Conservation (phyloP, 2,329 filamentous ascomycete genomes). For the Paradendryphiella salina region DNA sequence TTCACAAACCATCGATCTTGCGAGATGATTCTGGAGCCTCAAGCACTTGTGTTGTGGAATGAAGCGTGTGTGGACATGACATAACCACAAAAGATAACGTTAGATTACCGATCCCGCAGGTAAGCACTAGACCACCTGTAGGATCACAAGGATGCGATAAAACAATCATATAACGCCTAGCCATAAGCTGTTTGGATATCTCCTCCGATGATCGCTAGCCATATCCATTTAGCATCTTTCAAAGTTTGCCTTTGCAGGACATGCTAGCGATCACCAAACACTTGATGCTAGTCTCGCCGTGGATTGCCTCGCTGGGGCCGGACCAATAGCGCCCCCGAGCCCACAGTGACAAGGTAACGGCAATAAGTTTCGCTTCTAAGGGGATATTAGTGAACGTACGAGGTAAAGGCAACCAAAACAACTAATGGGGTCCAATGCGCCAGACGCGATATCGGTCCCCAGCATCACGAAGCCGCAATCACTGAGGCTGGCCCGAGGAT, state of each 20-base stretch:
- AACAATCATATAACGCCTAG: too few relatives aligned
- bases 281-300: slow-evolving; percentile 3
- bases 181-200: too few relatives aligned
- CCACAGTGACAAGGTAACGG: background rate
- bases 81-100: too few relatives aligned
- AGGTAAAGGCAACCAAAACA: background rate
- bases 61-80: too few relatives aligned
- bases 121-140: too few relatives aligned
- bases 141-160: too few relatives aligned
- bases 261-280: background rate
- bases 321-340: background rate
- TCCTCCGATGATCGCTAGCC: too few relatives aligned
- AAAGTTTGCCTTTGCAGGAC: background rate
- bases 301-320: slow-evolving; percentile 4
- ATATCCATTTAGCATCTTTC: too few relatives aligned
- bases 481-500: background rate
- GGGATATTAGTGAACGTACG: background rate
- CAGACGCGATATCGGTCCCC: background rate
- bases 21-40: too few relatives aligned
- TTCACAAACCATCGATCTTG: too few relatives aligned
- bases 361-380: background rate
- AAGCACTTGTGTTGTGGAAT: too few relatives aligned
- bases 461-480: background rate
- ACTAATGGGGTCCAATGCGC: background rate
- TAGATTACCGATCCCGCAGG: too few relatives aligned